These are phyloP conservation scores for Glonium stellatum DNA, from an alignment of 495 filamentous ascomycete genomes.

Conservation along the genomic window DNA sequence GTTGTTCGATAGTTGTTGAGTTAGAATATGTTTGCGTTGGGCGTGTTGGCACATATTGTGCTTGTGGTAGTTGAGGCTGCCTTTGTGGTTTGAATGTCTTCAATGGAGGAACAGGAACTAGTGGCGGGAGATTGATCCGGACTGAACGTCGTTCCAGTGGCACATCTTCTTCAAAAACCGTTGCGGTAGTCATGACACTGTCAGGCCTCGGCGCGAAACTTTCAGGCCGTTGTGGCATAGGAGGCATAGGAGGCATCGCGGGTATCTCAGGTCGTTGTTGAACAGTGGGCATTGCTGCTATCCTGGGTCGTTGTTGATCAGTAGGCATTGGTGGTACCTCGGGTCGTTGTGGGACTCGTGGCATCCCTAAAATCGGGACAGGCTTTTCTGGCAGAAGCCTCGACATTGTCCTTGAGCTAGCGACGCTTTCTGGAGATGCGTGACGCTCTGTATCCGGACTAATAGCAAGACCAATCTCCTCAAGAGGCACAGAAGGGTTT, in stretches of 20 bases:
- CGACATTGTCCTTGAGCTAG: conserved; percentile 4
- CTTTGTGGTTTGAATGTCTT: conserved; percentile 19
- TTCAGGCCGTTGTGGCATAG: conserved; percentile 10
- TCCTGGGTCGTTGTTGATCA: conserved; percentile 7
- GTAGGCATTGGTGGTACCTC: background rate
- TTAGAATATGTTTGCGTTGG: no score
- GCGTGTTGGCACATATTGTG: no score
- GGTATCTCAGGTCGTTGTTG: background rate
- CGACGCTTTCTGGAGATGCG: conserved; percentile 3
- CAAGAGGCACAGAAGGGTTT: conserved; percentile 12
- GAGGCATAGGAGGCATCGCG: no score
- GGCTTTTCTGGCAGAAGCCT: conserved; percentile 11
- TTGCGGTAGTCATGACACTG: conserved; percentile 20
- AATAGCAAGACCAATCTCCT: conserved; percentile 26
- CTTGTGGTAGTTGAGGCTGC: conserved; percentile 3
- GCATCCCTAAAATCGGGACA: background rate
- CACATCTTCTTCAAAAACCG: conserved; percentile 27
- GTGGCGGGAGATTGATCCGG: conserved; percentile 11
- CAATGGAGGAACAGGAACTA: conserved; percentile 22
- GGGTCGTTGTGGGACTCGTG: conserved; percentile 1
- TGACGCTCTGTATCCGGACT: conserved; percentile 15
- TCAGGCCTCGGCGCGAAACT: conserved; percentile 14
- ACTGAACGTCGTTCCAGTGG: conserved; percentile 12
- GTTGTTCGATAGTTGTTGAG: background rate
- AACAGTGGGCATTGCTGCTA: background rate